Conservation (phyloP, 106 monocot genomes). For the Allium fistulosum region DNA sequence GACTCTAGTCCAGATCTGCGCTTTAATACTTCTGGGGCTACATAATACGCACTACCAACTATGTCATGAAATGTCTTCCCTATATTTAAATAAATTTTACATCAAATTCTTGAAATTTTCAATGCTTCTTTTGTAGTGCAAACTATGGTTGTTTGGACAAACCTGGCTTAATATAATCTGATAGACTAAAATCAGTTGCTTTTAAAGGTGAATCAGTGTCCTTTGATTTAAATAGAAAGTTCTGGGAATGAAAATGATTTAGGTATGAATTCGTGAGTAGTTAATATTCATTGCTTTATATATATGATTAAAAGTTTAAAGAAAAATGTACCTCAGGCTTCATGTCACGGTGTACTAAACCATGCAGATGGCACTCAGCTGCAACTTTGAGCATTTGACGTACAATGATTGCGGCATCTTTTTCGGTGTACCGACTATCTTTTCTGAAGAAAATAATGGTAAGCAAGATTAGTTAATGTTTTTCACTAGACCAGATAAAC, state of each 20-base stretch:
- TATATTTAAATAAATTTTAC: constrained; percentile 11
- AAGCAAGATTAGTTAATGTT: constrained; percentile 3
- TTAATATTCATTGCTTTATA: background rate
- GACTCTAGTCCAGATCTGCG: constrained; percentile 89
- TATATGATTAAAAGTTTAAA: background rate
- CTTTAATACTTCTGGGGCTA: constrained; percentile 89
- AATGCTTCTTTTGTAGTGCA: no score
- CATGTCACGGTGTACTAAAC: constrained; percentile 93
- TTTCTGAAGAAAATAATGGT: constrained; percentile 39
- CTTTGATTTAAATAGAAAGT: constrained; percentile 93
- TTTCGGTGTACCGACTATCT: constrained; percentile 89
- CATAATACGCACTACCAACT: constrained; percentile 96
- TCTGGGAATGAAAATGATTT: constrained; percentile 34
- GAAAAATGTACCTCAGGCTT: constrained; percentile 75
- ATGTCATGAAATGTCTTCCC: constrained; percentile 82
- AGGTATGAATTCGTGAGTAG: background rate
- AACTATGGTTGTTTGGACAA: background rate
- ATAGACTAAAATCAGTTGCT: constrained; percentile 96
- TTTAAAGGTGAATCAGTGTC: constrained; percentile 70
- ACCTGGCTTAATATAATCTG: constrained; percentile 91
- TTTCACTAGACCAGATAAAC: no score
- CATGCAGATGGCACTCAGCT: constrained; percentile 91
- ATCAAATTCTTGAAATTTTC: no score
- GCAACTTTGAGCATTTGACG: constrained; percentile 96
- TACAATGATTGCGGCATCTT: constrained; percentile 87